Percentiles rank a stretch among this genome's conserved stretches.
Conservation (phyloP, 805 yeast species). For the Metschnikowia lunata region DNA sequence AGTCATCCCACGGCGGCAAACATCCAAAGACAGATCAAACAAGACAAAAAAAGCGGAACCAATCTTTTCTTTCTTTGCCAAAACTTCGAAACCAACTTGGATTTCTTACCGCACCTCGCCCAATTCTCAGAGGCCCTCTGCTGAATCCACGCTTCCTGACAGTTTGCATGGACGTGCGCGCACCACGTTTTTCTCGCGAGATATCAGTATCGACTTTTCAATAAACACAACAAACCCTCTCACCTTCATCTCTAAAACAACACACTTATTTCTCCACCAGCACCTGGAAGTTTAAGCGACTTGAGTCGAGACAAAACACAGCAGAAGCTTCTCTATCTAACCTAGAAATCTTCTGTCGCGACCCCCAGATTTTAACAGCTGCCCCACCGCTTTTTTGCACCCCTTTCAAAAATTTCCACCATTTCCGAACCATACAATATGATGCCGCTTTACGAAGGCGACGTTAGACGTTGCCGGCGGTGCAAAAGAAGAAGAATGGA, state of each 20-base stretch:
- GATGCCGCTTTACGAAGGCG: slow-evolving; percentile 20
- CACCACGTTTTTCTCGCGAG: slow-evolving; percentile 3
- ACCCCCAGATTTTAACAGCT: too few species aligned
- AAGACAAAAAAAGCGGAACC: too few species aligned
- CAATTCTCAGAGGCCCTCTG: too few species aligned
- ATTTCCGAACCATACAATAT: slow-evolving; percentile 10
- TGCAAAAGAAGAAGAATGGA: slow-evolving; percentile 53
- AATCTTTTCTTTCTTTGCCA: too few species aligned
- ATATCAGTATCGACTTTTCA: background rate
- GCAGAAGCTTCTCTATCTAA: background rate
- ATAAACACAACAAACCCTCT: slow-evolving; percentile 4
- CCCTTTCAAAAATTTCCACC: slow-evolving; percentile 1
- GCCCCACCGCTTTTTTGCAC: background rate
- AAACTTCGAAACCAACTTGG: too few species aligned
- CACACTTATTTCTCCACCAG: background rate
- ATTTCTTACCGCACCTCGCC: too few species aligned
- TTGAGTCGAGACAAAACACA: background rate
- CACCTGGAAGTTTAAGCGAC: background rate
- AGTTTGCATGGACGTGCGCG: slow-evolving; percentile 1
- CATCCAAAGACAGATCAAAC: too few species aligned
- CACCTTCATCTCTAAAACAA: background rate
- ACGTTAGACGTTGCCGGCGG: slow-evolving; percentile 46
- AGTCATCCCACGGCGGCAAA: too few species aligned
- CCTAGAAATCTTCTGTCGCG: too few species aligned
- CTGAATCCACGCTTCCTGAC: too few species aligned